Evolutionary conservation across 192 early-diverging fungal species (phyloP).

Genomic region (Gonapodya sp.): DNA sequence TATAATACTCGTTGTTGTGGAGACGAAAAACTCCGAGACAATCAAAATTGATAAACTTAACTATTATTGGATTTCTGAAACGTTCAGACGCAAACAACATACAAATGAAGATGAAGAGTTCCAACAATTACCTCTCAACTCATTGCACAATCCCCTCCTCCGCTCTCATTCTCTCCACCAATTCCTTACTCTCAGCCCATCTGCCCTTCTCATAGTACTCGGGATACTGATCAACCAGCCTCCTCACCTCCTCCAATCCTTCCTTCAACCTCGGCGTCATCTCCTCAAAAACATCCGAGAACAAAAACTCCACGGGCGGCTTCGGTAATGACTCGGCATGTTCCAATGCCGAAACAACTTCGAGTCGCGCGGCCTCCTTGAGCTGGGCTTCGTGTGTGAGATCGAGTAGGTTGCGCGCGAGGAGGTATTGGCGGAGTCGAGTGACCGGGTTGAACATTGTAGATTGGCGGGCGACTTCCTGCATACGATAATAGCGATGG

Average conservation of each 20-base stretch:
- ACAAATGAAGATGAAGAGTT: too few relatives aligned
- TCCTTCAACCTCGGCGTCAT: neutral
- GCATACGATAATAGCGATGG: slow-evolving; percentile 73
- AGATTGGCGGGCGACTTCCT: slow-evolving; percentile 17
- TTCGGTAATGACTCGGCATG: neutral
- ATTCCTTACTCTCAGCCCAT: neutral
- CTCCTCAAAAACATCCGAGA: neutral
- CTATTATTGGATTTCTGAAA: too few relatives aligned
- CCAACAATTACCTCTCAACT: too few relatives aligned
- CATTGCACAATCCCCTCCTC: neutral
- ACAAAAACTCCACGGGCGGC: slow-evolving; percentile 8
- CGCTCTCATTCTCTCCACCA: neutral
- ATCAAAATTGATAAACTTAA: too few relatives aligned
- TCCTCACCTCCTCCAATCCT: neutral
- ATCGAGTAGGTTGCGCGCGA: neutral
- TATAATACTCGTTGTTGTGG: too few relatives aligned
- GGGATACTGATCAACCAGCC: neutral
- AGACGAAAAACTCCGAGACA: too few relatives aligned
- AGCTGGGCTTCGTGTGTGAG: neutral
- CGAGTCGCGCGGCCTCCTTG: neutral
- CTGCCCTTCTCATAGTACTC: neutral
- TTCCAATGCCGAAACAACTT: neutral
- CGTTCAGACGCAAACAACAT: too few relatives aligned
- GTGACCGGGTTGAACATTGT: neutral
- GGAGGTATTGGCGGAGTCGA: neutral